Conservation (phyloP, 2,329 filamentous ascomycete species). For the Hyphodiscus sp. region DNA sequence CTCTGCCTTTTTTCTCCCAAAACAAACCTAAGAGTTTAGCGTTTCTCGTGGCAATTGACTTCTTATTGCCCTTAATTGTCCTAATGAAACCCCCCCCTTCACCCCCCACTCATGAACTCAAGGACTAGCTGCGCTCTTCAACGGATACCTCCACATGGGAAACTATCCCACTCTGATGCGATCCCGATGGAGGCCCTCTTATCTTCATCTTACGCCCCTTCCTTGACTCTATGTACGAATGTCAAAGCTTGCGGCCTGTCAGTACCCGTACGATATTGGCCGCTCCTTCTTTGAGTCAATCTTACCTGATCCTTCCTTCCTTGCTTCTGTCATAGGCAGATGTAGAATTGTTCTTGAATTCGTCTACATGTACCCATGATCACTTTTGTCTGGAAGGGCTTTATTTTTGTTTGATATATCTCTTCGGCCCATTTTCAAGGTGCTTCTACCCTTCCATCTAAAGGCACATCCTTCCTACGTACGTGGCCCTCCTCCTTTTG, state of each 20-base stretch:
- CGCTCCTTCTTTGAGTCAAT: background rate
- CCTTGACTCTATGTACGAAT: background rate
- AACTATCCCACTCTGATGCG: background rate
- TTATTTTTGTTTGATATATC: slow-evolving; percentile 15
- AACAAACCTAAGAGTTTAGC: background rate
- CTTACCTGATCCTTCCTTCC: background rate
- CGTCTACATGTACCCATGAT: slow-evolving; percentile 10
- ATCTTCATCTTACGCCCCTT: background rate
- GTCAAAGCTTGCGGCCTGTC: no score
- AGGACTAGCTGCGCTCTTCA: background rate
- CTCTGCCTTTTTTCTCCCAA: background rate
- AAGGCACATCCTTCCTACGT: background rate
- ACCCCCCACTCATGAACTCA: background rate
- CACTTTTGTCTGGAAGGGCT: slow-evolving; percentile 11
- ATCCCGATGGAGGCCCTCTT: background rate
- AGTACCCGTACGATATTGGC: no score
- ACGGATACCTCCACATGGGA: background rate
- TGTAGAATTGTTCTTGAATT: no score
- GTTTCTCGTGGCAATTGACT: background rate
- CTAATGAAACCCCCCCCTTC: background rate
- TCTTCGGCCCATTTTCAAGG: slow-evolving; percentile 10
- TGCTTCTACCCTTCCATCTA: background rate
- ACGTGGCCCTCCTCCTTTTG: background rate
- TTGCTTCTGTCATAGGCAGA: no score
- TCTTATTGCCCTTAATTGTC: no score